Evolutionary conservation across 495 filamentous ascomycete species (phyloP), one percentile per base, ranked within the genome.

Genomic region (Podospora tetraspora): DNA sequence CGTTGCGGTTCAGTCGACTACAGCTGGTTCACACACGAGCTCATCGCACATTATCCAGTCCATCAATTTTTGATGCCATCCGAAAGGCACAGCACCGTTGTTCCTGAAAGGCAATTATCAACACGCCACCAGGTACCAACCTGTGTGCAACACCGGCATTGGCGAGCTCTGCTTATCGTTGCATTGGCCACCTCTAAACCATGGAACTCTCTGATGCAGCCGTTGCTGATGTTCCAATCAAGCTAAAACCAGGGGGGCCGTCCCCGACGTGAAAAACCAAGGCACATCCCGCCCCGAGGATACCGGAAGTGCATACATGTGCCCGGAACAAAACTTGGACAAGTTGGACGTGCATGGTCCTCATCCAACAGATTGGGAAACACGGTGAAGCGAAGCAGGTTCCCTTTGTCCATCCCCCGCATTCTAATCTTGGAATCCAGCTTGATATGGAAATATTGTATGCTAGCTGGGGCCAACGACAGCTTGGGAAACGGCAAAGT

Each of bases 181-280:
- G 29, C 52, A 23, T 52, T 52, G 43, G 43, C 43, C 43, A 52
- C 22, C 52, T 25, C 29, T n/a, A 68, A 68, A 68, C 63, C 67
- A 61, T 64, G 67, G 67, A 64, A 68, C 43, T 52, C n/a, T 5
- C 43, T 52, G 43, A 43, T 52, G 27, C 57, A 23, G 30, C 7
- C 32, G 68, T 63, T 57, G 63, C 57, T 34, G 61, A 23, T 57
- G 62, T 69, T 60, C 21, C 68, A 69, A 69, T 69, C 68, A 69
- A 69, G 62, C 57, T 65, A 63, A 69, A 59, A 69, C 68, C 63
- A 19, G n/a, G 24, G 24, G 22, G 32, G 43, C 19, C 43, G 43
- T 8, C 21, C 37, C 29, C 22, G 12, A 37, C 59, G 25, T 60
- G 6, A 62, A 23, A 30, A 61, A 66, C 13, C 65, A 66, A 61